phyloP scores from a whole-genome alignment of 2,329 filamentous ascomycete genomes.

The Penicillium griseofulvum region DNA sequence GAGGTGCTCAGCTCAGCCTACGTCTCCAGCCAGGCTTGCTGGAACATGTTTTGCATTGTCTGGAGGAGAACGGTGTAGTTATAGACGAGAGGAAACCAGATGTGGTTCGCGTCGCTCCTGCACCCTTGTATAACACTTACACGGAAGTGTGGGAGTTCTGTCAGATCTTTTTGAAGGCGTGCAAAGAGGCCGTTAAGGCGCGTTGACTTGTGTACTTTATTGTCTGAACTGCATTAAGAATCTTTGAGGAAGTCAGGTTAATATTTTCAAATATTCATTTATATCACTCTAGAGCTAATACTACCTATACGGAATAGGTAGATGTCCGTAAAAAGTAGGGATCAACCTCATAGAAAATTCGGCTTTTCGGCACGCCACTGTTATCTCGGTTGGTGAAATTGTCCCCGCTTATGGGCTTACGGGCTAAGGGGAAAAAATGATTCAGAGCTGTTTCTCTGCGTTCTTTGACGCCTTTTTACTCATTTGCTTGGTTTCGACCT shows the following conservation, averaged over 20 bases:
- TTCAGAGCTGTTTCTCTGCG: not conserved
- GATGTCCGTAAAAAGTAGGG: not conserved
- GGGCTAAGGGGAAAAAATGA: slow-evolving; percentile 1
- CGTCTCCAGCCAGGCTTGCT: slow-evolving; percentile 66
- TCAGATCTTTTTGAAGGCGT: slow-evolving; percentile 52
- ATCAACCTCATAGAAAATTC: slow-evolving; percentile 7
- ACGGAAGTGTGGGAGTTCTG: slow-evolving; percentile 67
- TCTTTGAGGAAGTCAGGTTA: not conserved
- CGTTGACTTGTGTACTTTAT: not conserved
- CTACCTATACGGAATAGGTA: not conserved
- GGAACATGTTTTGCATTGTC: slow-evolving; percentile 61
- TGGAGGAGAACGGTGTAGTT: slow-evolving; percentile 69
- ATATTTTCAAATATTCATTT: not conserved
- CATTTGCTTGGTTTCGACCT: not conserved
- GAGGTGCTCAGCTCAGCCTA: slow-evolving; percentile 78
- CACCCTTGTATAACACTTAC: slow-evolving; percentile 80
- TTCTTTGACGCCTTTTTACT: not conserved
- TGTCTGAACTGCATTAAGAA: not conserved
- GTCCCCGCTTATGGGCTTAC: not conserved
- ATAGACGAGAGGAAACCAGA: slow-evolving; percentile 82
- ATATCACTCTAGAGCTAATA: not conserved
- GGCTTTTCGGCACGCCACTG: slow-evolving; percentile 19
- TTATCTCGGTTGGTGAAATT: slow-evolving; percentile 12
- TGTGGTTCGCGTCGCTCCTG: slow-evolving; percentile 79
- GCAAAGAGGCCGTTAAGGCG: slow-evolving; percentile 36